Percentiles rank a stretch among this genome's conserved stretches.
Conservation (phyloP, 352 stramenopile species). For the Poterioochromonas sp. region DNA sequence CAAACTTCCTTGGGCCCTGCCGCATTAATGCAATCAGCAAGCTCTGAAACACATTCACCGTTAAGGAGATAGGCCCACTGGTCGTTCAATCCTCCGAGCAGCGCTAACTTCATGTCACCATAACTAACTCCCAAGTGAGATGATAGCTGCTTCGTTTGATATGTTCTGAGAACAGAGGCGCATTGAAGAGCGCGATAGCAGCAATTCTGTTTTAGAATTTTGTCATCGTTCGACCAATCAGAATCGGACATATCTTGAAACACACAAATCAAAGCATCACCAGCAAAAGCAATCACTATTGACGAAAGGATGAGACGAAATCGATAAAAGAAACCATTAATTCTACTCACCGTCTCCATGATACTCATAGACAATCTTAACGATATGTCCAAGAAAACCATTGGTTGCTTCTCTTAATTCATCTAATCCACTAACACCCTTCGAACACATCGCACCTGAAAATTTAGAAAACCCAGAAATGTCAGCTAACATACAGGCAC, state of each 20-base stretch:
- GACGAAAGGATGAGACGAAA: neutral
- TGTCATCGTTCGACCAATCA: neutral
- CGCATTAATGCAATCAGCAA: constrained; percentile 10
- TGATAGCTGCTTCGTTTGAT: neutral
- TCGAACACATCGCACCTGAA: neutral
- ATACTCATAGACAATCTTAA: constrained; percentile 18
- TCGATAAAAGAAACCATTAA: neutral
- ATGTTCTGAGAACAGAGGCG: neutral
- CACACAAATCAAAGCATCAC: constrained; percentile 29
- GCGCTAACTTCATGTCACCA: constrained; percentile 14
- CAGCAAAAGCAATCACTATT: constrained; percentile 21
- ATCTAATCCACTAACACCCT: constrained; percentile 24
- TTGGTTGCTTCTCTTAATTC: constrained; percentile 20
- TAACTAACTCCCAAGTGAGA: constrained; percentile 14
- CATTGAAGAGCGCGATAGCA: constrained; percentile 24
- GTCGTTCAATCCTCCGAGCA: constrained; percentile 4
- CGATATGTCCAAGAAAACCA: constrained; percentile 1
- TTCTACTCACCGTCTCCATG: constrained; percentile 4
- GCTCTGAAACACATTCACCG: constrained; percentile 16
- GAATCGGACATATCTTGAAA: neutral
- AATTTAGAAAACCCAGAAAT: constrained; percentile 33
- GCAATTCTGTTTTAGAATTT: neutral
- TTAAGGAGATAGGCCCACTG: constrained; percentile 25
- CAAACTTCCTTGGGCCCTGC: neutral
- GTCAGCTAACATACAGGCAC: constrained; percentile 30